Percentiles rank a stretch among this genome's conserved stretches.
These are phyloP conservation scores for Backusella circina DNA, from an alignment of 192 early-diverging fungal genomes.

Conservation along the genomic window DNA sequence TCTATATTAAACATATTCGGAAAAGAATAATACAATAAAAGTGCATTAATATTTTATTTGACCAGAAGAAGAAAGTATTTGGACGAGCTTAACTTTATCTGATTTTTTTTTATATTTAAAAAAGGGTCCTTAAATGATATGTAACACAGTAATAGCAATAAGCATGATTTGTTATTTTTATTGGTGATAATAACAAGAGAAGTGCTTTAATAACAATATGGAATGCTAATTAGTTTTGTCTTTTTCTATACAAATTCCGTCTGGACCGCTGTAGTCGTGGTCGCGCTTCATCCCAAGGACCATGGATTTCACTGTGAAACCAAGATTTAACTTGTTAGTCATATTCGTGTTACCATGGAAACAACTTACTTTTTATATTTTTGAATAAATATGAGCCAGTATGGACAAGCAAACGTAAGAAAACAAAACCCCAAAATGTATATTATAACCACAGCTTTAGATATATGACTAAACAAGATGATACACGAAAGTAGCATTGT, in stretches of 20 bases:
- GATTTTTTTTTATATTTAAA: neutral
- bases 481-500: slow-evolving; percentile 59
- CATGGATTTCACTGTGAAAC: slow-evolving; percentile 79
- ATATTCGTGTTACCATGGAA: neutral
- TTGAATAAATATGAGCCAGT: slow-evolving; percentile 90
- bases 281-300: slow-evolving; percentile 95
- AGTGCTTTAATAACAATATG: neutral
- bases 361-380: slow-evolving; percentile 89
- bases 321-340: slow-evolving; percentile 9
- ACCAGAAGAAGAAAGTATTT: neutral
- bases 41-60: neutral
- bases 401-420: slow-evolving; percentile 83
- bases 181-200: neutral
- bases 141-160: neutral
- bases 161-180: neutral
- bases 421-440: slow-evolving; percentile 70
- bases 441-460: slow-evolving; percentile 63
- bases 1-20: neutral
- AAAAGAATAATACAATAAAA: neutral
- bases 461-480: slow-evolving; percentile 64
- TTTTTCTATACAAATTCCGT: slow-evolving; percentile 21
- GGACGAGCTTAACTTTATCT: neutral
- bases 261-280: slow-evolving; percentile 59
- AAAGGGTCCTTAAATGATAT: neutral
- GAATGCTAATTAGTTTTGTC: neutral